A percentile compares a stretch with the other conserved stretches of the same genome.
Conservation (phyloP, 2,329 filamentous ascomycete genomes). For the Sordariomycetes sp. region DNA sequence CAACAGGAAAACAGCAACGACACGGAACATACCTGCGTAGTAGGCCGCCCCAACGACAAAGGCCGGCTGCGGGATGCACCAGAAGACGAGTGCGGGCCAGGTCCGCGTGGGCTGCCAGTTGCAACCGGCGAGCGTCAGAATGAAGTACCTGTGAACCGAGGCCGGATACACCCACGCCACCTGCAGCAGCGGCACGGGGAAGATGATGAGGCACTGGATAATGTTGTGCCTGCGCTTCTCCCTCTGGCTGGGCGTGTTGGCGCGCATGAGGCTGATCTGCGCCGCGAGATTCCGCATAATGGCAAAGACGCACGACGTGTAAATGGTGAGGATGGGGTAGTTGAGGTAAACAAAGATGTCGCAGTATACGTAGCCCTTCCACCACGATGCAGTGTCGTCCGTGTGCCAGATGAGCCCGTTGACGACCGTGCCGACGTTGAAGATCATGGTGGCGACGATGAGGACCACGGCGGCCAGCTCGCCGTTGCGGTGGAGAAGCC, state of each 20-base stretch:
- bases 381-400: constrained; percentile 36
- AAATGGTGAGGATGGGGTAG: constrained; percentile 31
- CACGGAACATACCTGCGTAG: constrained; percentile 28
- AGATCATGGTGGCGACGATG: constrained; percentile 27
- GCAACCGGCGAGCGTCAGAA: constrained; percentile 38
- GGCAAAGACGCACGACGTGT: constrained; percentile 35
- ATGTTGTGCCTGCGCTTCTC: constrained; percentile 29
- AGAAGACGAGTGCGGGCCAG: constrained; percentile 35
- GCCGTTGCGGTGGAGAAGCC: constrained; percentile 34
- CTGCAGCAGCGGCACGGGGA: constrained; percentile 37
- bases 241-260: constrained; percentile 19
- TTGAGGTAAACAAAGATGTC: constrained; percentile 34
- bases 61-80: constrained; percentile 28
- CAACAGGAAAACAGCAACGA: not conserved
- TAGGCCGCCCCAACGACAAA: constrained; percentile 28
- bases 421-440: constrained; percentile 33
- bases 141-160: constrained; percentile 30
- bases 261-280: constrained; percentile 31
- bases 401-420: constrained; percentile 40
- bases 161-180: constrained; percentile 32
- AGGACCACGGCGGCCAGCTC: constrained; percentile 40
- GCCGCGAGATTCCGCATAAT: constrained; percentile 39
- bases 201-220: constrained; percentile 39
- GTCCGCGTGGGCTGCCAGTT: constrained; percentile 25
- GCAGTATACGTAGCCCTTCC: constrained; percentile 36